These are phyloP conservation scores for Mycena vitilis DNA, from an alignment of 768 basidiomycete genomes.

Conservation along the genomic window DNA sequence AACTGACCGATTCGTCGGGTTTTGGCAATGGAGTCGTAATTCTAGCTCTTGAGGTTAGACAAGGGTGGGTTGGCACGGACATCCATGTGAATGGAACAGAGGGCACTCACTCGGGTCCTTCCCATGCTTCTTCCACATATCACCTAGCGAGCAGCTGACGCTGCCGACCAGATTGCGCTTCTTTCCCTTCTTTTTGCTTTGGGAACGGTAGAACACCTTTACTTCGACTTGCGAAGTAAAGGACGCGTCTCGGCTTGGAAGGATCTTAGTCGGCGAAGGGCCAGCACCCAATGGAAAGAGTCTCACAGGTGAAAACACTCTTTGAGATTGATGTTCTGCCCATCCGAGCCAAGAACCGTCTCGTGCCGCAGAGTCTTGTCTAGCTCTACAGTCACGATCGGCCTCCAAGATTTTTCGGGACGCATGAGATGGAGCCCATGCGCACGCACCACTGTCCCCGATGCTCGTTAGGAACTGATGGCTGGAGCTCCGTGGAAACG, in stretches of 20 bases:
- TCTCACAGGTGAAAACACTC: slow-evolving; percentile 65
- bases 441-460: slow-evolving; percentile 51
- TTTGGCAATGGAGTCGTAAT: slow-evolving; percentile 58
- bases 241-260: slow-evolving; percentile 53
- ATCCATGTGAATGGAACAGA: background rate
- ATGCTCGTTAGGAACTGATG: background rate
- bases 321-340: slow-evolving; percentile 77
- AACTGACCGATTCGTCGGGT: slow-evolving; percentile 43
- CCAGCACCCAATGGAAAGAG: background rate
- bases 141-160: slow-evolving; percentile 61
- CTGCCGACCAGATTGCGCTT: slow-evolving; percentile 67
- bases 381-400: slow-evolving; percentile 69
- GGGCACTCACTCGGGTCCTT: slow-evolving; percentile 55
- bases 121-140: slow-evolving; percentile 63
- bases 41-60: slow-evolving; percentile 51
- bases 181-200: slow-evolving; percentile 72
- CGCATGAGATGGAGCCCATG: slow-evolving; percentile 63
- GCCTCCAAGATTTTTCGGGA: slow-evolving; percentile 74
- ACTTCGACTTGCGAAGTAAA: slow-evolving; percentile 60
- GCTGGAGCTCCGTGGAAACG: background rate
- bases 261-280: background rate
- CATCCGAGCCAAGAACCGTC: slow-evolving; percentile 71
- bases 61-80: slow-evolving; percentile 12
- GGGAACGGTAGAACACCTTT: slow-evolving; percentile 66
- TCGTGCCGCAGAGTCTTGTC: slow-evolving; percentile 67